Percentiles rank a stretch among this genome's conserved stretches.
phyloP scores from a whole-genome alignment of 805 yeast genomes.

The Alloascoidea hylecoeti region DNA sequence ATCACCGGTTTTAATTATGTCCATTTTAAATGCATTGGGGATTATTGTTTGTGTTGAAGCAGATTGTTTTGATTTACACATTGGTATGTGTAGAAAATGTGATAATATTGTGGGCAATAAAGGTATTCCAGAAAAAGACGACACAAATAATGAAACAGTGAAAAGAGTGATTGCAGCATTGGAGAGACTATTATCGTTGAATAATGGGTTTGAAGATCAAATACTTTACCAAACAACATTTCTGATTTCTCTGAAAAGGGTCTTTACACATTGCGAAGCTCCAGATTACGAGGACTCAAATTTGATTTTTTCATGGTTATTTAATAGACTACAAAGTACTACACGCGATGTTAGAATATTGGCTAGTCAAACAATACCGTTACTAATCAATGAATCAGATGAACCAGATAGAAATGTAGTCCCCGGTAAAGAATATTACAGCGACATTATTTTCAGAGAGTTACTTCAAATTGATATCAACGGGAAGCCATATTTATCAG shows the following conservation, averaged over 20 bases:
- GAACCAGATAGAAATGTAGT: no score
- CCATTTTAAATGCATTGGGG: neutral
- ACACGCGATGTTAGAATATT: slow-evolving; percentile 43
- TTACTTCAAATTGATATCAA: neutral
- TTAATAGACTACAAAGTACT: slow-evolving; percentile 10
- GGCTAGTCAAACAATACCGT: slow-evolving; percentile 37
- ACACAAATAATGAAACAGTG: neutral
- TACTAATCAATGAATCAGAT: neutral
- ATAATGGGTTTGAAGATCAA: neutral
- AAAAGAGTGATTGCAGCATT: neutral
- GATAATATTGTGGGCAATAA: no score
- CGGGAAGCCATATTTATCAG: slow-evolving; percentile 30
- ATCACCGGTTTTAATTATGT: neutral
- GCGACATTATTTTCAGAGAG: neutral
- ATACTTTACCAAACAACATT: neutral
- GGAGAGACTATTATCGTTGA: neutral
- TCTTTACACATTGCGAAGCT: neutral
- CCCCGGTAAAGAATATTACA: no score
- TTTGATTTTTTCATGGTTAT: neutral
- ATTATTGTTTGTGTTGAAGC: neutral
- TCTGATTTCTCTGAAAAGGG: neutral
- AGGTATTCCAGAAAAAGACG: neutral
- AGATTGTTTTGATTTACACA: neutral
- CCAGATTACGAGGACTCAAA: neutral
- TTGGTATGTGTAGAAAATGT: neutral